Evolutionary conservation across 768 basidiomycete genomes (phyloP), one percentile per base, ranked within the genome.

Genomic region (Kwoniella sp.): DNA sequence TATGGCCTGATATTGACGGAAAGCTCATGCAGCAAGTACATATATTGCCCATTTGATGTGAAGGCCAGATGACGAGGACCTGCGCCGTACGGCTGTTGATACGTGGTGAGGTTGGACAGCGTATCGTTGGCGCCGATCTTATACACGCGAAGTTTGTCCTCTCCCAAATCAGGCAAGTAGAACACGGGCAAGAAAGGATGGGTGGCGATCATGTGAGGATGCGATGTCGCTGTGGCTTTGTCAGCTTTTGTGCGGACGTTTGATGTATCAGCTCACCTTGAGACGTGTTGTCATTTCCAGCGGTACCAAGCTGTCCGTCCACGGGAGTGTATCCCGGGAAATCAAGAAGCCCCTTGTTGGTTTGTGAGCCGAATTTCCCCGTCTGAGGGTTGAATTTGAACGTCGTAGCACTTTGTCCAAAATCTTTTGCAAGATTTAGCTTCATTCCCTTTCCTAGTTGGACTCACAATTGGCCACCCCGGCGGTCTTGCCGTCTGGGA

Each of bases 321-420:
- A 58, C 56, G 25, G 56, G 56, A 28, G 56, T 58, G 56, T 58
- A 58, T 9, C 56, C 56, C 7, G 56, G 56, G 28, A 58, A 58
- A 25, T 58, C 56, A 13, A 58, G 56, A 13, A 58, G 38, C 12
- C 56, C 56, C 38, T 25, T 29, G 45, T 58, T 58, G 37, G 56
- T 26, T 37, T 58, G 56, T 20, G 37, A 17, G 22, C 37, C 56
- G 11, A 58, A 58, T 45, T 58, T 58, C 3, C 56, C 56, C 12
- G 56, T 58, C 20, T 25, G 38, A 29, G 56, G 56, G 37, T 58
- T 20, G 56, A 58, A 58, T 2, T 37, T 25, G 28, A 58, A 58
- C n/a, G 56, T 58, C n/a, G 45, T n/a, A 23, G 56, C 56, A 26
- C 56, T 58, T 47, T 58, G 56, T 29, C 56, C 56, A 45, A 58